Evolutionary conservation across 768 basidiomycete species (phyloP).

Genomic region (Flagelloscypha sp.): DNA sequence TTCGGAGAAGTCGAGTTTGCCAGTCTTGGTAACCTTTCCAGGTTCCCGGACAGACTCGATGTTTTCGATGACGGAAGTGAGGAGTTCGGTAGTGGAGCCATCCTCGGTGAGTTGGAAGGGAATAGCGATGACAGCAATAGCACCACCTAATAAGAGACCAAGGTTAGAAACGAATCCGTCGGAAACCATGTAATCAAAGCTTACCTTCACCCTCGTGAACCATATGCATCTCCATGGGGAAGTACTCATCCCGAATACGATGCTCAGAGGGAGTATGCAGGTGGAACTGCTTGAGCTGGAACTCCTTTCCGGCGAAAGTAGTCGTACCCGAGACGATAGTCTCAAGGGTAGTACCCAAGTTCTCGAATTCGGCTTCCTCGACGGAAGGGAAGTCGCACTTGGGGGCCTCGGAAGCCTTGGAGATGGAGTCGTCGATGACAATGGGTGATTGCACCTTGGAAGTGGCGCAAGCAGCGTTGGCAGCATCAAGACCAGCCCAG

Average conservation of each 20-base stretch:
- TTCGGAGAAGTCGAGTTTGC: conserved; percentile 7
- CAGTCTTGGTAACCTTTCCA: conserved; percentile 10
- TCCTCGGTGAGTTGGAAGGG: conserved; percentile 13
- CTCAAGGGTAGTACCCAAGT: conserved; percentile 6
- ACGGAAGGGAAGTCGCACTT: not conserved
- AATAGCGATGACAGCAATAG: conserved; percentile 2
- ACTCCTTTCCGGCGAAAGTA: not conserved
- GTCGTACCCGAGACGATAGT: not conserved
- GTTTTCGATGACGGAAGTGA: conserved; percentile 11
- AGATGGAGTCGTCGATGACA: not conserved
- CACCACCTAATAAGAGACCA: not conserved
- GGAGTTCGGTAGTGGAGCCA: conserved; percentile 9
- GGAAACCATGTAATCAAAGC: too few relatives aligned
- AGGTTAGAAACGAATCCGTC: not conserved
- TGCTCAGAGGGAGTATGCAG: conserved; percentile 9
- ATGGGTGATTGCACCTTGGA: conserved; percentile 6
- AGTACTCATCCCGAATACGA: conserved; percentile 2
- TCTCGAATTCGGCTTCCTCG: not conserved
- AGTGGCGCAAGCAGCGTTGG: conserved; percentile 10
- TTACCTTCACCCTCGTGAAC: conserved; percentile 2
- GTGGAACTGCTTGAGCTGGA: conserved; percentile 5
- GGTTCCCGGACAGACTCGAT: conserved; percentile 6
- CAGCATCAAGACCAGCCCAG: conserved; percentile 9
- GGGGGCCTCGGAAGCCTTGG: not conserved
- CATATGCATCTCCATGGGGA: conserved; percentile 8